Percentiles rank a stretch among this genome's conserved stretches.
phyloP scores from a whole-genome alignment of 305 asterid genomes.

The Rubia peregrina region DNA sequence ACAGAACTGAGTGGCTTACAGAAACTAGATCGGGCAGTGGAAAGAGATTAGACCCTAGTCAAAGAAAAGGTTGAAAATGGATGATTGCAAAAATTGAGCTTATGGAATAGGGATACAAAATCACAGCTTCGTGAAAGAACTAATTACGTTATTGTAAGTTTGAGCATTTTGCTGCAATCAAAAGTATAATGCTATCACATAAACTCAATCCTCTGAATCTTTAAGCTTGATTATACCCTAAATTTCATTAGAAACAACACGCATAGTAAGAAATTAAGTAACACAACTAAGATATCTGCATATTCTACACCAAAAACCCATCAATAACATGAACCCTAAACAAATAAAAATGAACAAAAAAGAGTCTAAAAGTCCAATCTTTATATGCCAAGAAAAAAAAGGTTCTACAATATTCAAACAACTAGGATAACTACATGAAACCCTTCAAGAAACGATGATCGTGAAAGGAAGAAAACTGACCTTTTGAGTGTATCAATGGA shows the following conservation, averaged over 20 bases:
- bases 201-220: not conserved
- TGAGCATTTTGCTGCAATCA: constrained; percentile 3
- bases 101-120: constrained; percentile 13
- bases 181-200: not conserved
- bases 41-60: constrained; percentile 17
- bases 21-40: constrained; percentile 17
- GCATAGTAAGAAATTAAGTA: not conserved
- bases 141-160: not conserved
- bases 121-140: not conserved
- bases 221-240: not conserved
- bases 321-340: not conserved
- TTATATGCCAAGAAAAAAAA: not conserved
- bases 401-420: not conserved
- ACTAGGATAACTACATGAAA: not conserved
- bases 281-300: not conserved
- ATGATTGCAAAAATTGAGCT: constrained; percentile 30
- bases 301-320: not conserved
- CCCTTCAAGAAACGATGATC: not conserved
- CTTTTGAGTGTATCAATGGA: not conserved
- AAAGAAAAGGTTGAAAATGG: constrained; percentile 24
- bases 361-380: not conserved
- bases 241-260: constrained; percentile 1
- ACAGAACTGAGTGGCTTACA: constrained; percentile 10
- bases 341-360: not conserved
- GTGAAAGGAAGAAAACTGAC: not conserved